phyloP scores from a whole-genome alignment of 1,284 basidiomycete genomes.

The Cryptococcus sp. region DNA sequence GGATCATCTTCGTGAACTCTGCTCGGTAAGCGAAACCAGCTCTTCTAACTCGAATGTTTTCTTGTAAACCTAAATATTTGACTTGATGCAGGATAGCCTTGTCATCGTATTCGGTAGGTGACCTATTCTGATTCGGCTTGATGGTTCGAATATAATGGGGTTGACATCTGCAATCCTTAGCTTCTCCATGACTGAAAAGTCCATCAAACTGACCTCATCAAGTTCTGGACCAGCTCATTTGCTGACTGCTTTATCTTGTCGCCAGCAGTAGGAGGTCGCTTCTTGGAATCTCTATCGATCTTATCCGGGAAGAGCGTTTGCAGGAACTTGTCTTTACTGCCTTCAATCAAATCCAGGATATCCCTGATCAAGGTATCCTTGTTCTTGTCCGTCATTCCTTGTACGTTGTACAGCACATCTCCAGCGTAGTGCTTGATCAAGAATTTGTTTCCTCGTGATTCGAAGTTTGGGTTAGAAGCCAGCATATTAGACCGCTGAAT shows the following conservation, averaged over 20 bases:
- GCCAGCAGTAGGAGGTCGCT: slow-evolving; percentile 93
- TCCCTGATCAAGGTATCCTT: slow-evolving; percentile 97
- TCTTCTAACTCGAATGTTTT: slow-evolving; percentile 95
- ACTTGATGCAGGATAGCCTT: slow-evolving; percentile 97
- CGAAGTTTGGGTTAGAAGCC: slow-evolving; percentile 82
- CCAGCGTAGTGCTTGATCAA: slow-evolving; percentile 93
- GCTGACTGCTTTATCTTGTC: slow-evolving; percentile 97
- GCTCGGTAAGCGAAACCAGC: slow-evolving; percentile 93
- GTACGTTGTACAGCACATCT: slow-evolving; percentile 95
- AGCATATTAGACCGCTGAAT: slow-evolving; percentile 81
- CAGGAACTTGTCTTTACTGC: slow-evolving; percentile 76
- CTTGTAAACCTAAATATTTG: slow-evolving; percentile 97
- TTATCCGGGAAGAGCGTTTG: slow-evolving; percentile 89
- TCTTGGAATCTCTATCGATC: slow-evolving; percentile 94
- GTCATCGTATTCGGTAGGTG: slow-evolving; percentile 82
- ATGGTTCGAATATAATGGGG: slow-evolving; percentile 99
- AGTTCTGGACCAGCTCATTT: slow-evolving; percentile 78
- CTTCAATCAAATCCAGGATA: slow-evolving; percentile 79
- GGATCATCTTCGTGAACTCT: slow-evolving; percentile 94
- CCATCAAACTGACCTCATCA: slow-evolving; percentile 37
- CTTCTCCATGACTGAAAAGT: no score
- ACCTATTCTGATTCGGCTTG: slow-evolving; percentile 98
- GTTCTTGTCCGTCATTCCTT: slow-evolving; percentile 99
- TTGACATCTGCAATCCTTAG: slow-evolving; percentile 55
- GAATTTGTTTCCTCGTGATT: slow-evolving; percentile 84